Evolutionary conservation across 2,329 filamentous ascomycete genomes (phyloP), one percentile per base, ranked within the genome.

Genomic region (Aureobasidium sp.): DNA sequence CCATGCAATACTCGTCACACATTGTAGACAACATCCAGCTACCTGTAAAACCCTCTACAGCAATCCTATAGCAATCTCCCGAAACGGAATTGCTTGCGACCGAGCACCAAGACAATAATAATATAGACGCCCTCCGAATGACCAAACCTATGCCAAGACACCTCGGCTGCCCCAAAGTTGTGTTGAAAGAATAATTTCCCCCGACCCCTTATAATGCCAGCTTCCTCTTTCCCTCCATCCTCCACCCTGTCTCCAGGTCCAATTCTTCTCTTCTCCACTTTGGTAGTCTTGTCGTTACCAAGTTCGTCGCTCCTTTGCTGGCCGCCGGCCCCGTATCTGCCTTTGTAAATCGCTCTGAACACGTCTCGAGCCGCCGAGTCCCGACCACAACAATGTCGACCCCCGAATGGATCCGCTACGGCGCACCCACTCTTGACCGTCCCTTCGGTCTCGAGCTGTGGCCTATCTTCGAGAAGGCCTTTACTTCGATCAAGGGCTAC

Each of bases 381-480:
- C 44, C 61, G 60, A 58, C 71, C 75, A 64, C 41, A 75, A 64
- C 41, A 70, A 83, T 83, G 80, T 77, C 77, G 64, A 77, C 70
- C 66, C 77, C 74, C 66, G 78, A 73, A 82, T 90, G 76, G 77
- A 75, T 81, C 64, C 70, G 79, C 64, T 68, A 73, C 68, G 79
- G 79, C 73, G 74, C 86, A 68, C 93, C 93, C 62, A 91, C 91
- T 65, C 82, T 97, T 76, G 92, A 97, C 75, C 86, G 89, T 67
- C 93, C 93, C 37, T 97, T 97, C 72, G 94, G 93, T 75, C 80
- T 97, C 68, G 82, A 89, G 66, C 79, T 97, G 76, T 97, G 94
- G 94, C 91, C 93, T 70, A 86, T 95, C 77, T 97, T 97, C 84
- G 89, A 88, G 79, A 90, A 91, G 80, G 87, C 82, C 69, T 97